Evolutionary conservation across 2,329 filamentous ascomycete genomes (phyloP), one percentile per base, ranked within the genome.

Genomic region (Aspergillus sp.): DNA sequence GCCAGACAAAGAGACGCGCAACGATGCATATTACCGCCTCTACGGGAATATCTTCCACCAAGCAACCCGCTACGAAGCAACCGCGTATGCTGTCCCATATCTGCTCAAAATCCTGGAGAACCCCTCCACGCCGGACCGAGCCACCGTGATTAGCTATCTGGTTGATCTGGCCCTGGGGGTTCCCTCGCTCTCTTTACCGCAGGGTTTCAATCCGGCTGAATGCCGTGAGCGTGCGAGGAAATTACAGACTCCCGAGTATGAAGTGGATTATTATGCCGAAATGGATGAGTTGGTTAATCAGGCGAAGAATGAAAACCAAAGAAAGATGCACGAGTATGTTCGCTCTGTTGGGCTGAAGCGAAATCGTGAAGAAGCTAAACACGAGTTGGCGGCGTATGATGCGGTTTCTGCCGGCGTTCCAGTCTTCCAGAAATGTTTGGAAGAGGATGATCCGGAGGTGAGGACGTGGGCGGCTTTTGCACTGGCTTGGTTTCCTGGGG

Each of bases 401-500:
- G 43, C 38, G 27, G 39, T 41, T 27, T 32, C 32, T 7, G 34
- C 28, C 7, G 43, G 43, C 9, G 38, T 45, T 8, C 33, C 43
- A n/a, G 9, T 41, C 8, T 41, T 41, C 9, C 29, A 33, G 33
- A 33, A 10, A 8, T 33, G 27, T 30, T 28, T 45, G 7, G 28
- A 37, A 30, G 33, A 41, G 9, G 4, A 38, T 13, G 27, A 30
- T 37, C 32, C 8, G 27, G 12, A 37, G 11, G 33, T 42, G 10
- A 37, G 43, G 29, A n/a, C 39, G 1, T 45, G 12, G 27, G 43
- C 43, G 30, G 39, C 43, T 32, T 45, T 28, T 33, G 43, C 43
- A 33, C 30, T 45, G n/a, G 43, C 39, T n/a, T 42, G 30, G 33
- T 45, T 42, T 37, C 43, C 43, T 26, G 32, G 39, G 7, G 34